Conservation (phyloP, 140 eudicot species). For the Bidens hawaiensis region DNA sequence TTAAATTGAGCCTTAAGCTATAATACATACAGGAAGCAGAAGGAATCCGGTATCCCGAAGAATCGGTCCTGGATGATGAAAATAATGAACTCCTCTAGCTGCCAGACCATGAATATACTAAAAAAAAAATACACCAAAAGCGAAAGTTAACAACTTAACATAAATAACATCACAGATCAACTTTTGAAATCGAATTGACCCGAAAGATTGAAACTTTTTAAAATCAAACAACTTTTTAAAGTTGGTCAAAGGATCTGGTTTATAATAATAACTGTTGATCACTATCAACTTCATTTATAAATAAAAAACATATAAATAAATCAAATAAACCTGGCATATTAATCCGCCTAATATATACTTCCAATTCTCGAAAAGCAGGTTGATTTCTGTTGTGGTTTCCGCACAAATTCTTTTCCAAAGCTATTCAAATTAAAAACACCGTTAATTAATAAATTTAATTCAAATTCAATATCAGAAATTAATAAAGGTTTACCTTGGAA, state of each 20-base stretch:
- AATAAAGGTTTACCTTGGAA: constrained; percentile 63
- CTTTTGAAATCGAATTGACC: too few relatives aligned
- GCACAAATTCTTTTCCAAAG: constrained; percentile 93
- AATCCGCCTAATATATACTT: constrained; percentile 90
- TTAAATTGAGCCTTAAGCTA: neutral
- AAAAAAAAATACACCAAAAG: constrained; percentile 21
- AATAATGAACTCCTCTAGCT: constrained; percentile 90
- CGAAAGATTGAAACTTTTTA: neutral
- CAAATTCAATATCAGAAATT: constrained; percentile 3
- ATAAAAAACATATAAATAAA: neutral
- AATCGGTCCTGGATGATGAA: constrained; percentile 87
- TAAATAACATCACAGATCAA: neutral
- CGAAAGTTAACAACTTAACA: constrained; percentile 2
- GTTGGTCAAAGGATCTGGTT: neutral
- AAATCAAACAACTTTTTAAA: constrained; percentile 10
- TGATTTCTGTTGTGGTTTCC: constrained; percentile 73
- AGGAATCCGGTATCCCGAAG: constrained; percentile 85
- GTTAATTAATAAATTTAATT: too few relatives aligned
- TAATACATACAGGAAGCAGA: constrained; percentile 83
- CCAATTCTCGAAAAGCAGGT: constrained; percentile 87
- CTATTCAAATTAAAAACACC: constrained; percentile 31
- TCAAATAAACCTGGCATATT: constrained; percentile 62
- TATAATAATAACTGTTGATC: neutral
- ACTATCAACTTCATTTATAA: constrained; percentile 1
- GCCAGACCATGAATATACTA: constrained; percentile 96